A percentile compares a stretch with the other conserved stretches of the same genome.
These are phyloP conservation scores for Solanum corneliomulleri DNA, from an alignment of 257 asterid species.

Conservation along the genomic window DNA sequence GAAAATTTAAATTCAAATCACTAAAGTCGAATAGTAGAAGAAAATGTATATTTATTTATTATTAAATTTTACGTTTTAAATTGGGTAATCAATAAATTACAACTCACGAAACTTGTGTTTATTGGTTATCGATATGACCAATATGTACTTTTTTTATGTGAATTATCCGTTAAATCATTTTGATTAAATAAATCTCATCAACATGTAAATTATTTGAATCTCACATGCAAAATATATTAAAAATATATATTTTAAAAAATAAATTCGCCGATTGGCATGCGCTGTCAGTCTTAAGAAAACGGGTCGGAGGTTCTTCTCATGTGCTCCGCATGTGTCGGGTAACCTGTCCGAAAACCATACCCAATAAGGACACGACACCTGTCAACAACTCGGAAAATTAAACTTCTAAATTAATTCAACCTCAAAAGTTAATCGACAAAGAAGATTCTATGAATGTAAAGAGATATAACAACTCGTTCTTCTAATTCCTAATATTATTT, in stretches of 20 bases:
- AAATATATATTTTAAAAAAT: not conserved
- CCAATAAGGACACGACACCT: not conserved
- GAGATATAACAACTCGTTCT: not conserved
- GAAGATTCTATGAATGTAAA: no score
- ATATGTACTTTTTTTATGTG: not conserved
- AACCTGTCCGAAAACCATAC: not conserved
- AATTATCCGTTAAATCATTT: not conserved
- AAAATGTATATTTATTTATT: no score
- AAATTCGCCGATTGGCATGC: not conserved
- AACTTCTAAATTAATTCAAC: not conserved
- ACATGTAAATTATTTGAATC: not conserved
- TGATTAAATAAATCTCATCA: not conserved
- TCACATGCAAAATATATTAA: not conserved
- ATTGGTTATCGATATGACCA: not conserved
- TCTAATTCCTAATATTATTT: no score
- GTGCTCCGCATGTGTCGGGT: slow-evolving; percentile 5
- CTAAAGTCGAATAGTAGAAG: not conserved
- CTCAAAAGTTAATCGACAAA: not conserved
- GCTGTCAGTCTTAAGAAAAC: not conserved
- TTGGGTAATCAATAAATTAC: not conserved
- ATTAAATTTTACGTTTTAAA: not conserved
- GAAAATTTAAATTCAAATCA: not conserved
- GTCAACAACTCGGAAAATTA: not conserved
- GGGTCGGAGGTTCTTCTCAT: not conserved
- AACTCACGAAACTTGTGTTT: not conserved